phyloP scores from a whole-genome alignment of 805 yeast species.

The Dipodascopsis uninucleata region DNA sequence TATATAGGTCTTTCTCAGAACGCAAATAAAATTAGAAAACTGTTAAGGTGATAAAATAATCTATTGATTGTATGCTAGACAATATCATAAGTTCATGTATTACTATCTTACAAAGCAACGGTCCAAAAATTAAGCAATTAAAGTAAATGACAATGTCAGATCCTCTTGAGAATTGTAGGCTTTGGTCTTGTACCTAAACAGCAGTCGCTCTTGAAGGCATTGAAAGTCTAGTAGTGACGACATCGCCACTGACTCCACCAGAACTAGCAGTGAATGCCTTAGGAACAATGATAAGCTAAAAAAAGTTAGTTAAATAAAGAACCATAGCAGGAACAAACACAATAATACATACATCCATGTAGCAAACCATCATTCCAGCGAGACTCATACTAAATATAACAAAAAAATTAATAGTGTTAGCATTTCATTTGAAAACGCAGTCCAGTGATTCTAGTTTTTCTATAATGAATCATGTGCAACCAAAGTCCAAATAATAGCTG shows the following conservation, averaged over 20 bases:
- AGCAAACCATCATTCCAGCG: conserved; percentile 25
- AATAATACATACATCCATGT: conserved; percentile 12
- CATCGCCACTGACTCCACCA: conserved; percentile 6
- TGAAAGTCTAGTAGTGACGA: conserved; percentile 23
- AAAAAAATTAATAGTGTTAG: not conserved
- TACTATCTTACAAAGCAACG: no score
- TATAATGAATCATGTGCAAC: not conserved
- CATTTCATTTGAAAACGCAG: not conserved
- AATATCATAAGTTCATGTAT: no score
- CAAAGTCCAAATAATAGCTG: not conserved
- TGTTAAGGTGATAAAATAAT: no score
- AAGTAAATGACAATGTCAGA: no score
- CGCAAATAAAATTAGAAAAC: no score
- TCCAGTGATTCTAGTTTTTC: not conserved
- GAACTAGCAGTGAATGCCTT: conserved; percentile 6
- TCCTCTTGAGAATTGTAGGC: no score
- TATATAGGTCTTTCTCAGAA: no score
- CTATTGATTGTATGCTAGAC: no score
- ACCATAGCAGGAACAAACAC: not conserved
- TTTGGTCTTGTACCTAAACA: no score
- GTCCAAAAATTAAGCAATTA: no score
- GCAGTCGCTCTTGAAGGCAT: conserved; percentile 22
- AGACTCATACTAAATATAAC: conserved; percentile 11
- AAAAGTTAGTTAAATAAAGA: conserved; percentile 2
- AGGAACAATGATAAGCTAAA: conserved; percentile 7